phyloP scores from a whole-genome alignment of 2,329 filamentous ascomycete genomes.

The Calonectria henricotiae region DNA sequence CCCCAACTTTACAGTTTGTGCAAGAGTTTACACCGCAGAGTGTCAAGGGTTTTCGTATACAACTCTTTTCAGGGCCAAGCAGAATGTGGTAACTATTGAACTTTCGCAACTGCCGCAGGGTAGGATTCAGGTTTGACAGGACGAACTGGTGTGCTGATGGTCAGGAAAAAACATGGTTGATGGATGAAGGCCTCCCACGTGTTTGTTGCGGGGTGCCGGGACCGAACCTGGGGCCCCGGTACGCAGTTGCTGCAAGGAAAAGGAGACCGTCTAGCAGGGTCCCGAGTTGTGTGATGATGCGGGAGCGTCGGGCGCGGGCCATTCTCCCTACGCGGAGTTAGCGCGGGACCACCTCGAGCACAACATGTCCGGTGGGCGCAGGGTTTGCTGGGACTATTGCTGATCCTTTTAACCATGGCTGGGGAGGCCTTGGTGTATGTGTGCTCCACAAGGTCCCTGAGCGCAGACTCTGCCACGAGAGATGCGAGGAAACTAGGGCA shows the following conservation, averaged over 20 bases:
- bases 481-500: neutral
- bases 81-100: neutral
- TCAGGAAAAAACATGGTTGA: neutral
- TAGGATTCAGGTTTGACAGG: neutral
- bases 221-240: conserved; percentile 1
- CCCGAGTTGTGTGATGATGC: neutral
- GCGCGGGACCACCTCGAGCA: conserved; percentile 19
- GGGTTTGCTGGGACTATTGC: neutral
- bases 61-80: neutral
- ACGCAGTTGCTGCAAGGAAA: neutral
- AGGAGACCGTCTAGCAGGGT: neutral
- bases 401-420: conserved; percentile 17
- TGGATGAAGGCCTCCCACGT: conserved; percentile 2
- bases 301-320: conserved; percentile 13
- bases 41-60: neutral
- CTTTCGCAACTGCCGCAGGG: neutral
- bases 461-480: neutral
- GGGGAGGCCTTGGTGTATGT: neutral
- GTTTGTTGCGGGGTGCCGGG: neutral
- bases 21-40: neutral
- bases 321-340: conserved; percentile 2
- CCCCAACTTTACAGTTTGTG: neutral
- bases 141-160: neutral
- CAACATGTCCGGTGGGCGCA: conserved; percentile 19
- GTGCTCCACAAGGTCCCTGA: conserved; percentile 5